A percentile compares a stretch with the other conserved stretches of the same genome.
These are phyloP conservation scores for Allium cepa DNA, from an alignment of 106 monocot genomes.

Conservation along the genomic window DNA sequence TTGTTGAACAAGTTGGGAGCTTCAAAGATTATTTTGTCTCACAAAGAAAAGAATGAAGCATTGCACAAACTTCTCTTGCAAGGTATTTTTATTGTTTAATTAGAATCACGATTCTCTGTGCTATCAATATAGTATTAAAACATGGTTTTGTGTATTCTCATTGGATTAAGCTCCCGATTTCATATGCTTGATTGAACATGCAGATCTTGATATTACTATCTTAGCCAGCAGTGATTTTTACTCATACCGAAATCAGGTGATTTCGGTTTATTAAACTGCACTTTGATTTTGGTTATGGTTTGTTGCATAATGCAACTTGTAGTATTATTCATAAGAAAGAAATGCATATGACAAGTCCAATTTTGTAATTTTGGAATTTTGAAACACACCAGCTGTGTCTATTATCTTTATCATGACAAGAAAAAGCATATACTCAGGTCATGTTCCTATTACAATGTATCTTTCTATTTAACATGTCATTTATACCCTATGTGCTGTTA, in stretches of 20 bases:
- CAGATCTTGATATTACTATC: constrained; percentile 93
- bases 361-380: no score
- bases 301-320: no score
- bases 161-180: neutral
- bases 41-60: constrained; percentile 39
- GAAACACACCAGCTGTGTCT: no score
- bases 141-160: neutral
- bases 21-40: constrained; percentile 33
- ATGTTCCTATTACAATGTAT: no score
- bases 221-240: constrained; percentile 93
- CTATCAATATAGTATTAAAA: neutral
- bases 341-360: no score
- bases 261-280: neutral
- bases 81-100: constrained; percentile 28
- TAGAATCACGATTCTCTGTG: neutral
- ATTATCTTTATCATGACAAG: no score
- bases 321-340: no score
- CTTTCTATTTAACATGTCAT: no score
- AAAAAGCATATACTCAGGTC: no score
- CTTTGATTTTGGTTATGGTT: no score
- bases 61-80: constrained; percentile 72
- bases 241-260: constrained; percentile 87
- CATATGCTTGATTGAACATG: constrained; percentile 9
- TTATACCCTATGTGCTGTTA: no score
- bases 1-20: constrained; percentile 93